Evolutionary conservation across 352 stramenopile species (phyloP), one percentile per base, ranked within the genome.

Genomic region (Phytophthora podocarpi): DNA sequence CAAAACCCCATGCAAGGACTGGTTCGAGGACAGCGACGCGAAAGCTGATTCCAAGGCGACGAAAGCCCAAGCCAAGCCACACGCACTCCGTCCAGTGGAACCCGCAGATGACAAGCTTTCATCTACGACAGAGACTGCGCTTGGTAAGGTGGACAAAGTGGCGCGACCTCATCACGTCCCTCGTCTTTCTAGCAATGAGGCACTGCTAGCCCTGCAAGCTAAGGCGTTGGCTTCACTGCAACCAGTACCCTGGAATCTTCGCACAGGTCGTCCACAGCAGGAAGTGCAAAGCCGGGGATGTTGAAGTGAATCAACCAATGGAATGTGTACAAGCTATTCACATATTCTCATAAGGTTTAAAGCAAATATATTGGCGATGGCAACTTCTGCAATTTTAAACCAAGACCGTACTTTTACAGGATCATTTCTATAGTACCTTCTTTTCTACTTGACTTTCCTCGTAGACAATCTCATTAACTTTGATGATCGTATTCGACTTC

Each of bases 241-340:
- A 16, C 27, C 36, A 9, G 67, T 72, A 4, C 76, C 76, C 2
- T 85, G 76, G 76, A 64, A 85, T 48, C 18, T 74, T 31, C 73
- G 67, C 18, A 76, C 76, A 6, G 76, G 76, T 20, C 67, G 59
- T 16, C 76, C 76, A 5, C 34, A n/a, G n/a, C n/a, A n/a, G n/a
- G n/a, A n/a, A n/a, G n/a, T n/a, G n/a, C n/a, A n/a, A n/a, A n/a
- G n/a, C n/a, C n/a, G n/a, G n/a, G n/a, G n/a, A n/a, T n/a, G n/a
- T n/a, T n/a, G n/a, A n/a, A n/a, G n/a, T n/a, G n/a, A n/a, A n/a
- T n/a, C n/a, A n/a, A n/a, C n/a, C n/a, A n/a, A n/a, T n/a, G n/a
- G n/a, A n/a, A n/a, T n/a, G n/a, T n/a, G n/a, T n/a, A n/a, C n/a
- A n/a, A n/a, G n/a, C n/a, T n/a, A n/a, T n/a, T n/a, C n/a, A n/a